Percentiles rank a stretch among this genome's conserved stretches.
These are phyloP conservation scores for Penicillium sp. DNA, from an alignment of 2,329 filamentous ascomycete genomes.

Conservation along the genomic window DNA sequence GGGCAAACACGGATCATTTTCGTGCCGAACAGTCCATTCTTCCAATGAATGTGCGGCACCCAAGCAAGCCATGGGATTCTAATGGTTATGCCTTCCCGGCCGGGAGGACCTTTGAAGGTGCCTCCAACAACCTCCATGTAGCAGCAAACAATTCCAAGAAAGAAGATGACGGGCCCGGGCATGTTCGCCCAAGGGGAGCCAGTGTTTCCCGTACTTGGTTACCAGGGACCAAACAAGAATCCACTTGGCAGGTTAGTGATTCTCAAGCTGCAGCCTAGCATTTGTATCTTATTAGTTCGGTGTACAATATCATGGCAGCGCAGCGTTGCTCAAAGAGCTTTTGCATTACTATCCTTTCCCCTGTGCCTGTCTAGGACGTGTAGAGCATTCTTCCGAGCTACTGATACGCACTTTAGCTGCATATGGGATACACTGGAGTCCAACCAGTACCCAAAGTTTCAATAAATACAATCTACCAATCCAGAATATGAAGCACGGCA, in stretches of 20 bases:
- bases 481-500: not conserved
- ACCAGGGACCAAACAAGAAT: constrained; percentile 78
- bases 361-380: not conserved
- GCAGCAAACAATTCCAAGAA: constrained; percentile 37
- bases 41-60: constrained; percentile 55
- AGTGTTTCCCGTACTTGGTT: constrained; percentile 57
- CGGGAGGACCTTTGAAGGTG: constrained; percentile 22
- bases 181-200: constrained; percentile 39
- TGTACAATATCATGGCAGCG: constrained; percentile 20
- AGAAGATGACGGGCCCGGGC: constrained; percentile 47
- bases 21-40: constrained; percentile 64
- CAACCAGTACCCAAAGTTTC: not conserved
- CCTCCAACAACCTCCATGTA: constrained; percentile 17
- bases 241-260: constrained; percentile 67
- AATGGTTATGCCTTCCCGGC: constrained; percentile 38
- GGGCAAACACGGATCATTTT: constrained; percentile 63
- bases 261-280: constrained; percentile 26
- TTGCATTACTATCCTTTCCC: constrained; percentile 1
- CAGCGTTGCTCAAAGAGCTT: not conserved
- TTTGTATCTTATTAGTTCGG: constrained; percentile 1
- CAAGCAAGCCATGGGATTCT: constrained; percentile 37
- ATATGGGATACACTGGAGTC: not conserved
- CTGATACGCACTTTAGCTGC: not conserved
- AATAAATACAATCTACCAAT: not conserved
- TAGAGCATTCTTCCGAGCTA: not conserved